These are phyloP conservation scores for Talaromyces sp. DNA, from an alignment of 2,329 filamentous ascomycete genomes.

Conservation along the genomic window DNA sequence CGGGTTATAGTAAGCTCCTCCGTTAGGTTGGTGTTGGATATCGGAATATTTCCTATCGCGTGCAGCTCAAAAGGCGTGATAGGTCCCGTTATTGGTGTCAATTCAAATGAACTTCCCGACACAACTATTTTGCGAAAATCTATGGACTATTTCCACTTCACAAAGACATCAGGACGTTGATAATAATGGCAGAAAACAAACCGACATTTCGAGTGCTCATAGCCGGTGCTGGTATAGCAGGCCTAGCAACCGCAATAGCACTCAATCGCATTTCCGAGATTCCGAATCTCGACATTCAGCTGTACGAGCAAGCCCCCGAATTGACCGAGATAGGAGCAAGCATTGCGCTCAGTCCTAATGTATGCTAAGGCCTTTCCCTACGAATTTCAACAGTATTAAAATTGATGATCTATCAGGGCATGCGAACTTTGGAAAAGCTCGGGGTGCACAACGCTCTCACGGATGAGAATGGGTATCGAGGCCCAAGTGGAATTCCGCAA, in stretches of 20 bases:
- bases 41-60: not conserved
- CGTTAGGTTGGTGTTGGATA: not conserved
- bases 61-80: not conserved
- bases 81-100: not conserved
- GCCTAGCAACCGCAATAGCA: constrained; percentile 49
- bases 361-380: constrained; percentile 8
- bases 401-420: constrained; percentile 27
- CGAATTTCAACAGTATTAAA: not conserved
- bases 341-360: constrained; percentile 46
- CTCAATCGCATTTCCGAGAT: constrained; percentile 32
- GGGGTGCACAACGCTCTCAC: constrained; percentile 48
- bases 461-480: constrained; percentile 40
- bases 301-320: constrained; percentile 50
- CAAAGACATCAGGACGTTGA: not conserved
- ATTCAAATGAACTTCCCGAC: not conserved
- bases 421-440: constrained; percentile 51
- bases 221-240: constrained; percentile 51
- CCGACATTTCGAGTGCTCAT: constrained; percentile 43
- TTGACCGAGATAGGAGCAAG: constrained; percentile 16
- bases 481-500: constrained; percentile 44
- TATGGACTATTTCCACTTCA: too few relatives aligned
- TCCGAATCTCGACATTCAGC: constrained; percentile 42
- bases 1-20: not conserved
- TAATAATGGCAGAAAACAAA: constrained; percentile 18
- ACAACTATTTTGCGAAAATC: not conserved